Base-by-base conservation (phyloP, 371 early-diverging fungal genomes). In the Rhizomucor pusillus region DNA sequence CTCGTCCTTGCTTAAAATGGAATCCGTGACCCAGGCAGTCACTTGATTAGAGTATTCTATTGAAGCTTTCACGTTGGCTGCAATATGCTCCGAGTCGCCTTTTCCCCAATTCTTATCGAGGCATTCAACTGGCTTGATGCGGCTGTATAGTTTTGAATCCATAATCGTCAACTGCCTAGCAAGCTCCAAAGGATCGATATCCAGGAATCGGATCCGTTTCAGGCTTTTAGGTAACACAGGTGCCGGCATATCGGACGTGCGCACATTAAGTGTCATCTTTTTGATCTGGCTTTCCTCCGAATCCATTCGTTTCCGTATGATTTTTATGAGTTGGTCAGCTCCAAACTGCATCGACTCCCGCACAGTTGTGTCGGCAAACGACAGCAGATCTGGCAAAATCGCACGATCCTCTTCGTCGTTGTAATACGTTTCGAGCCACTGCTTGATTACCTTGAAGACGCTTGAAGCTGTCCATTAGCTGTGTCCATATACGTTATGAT, bases 401-500 rank as follows among this genome's bases (percentile, higher is more conserved):
- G 36, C 65, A 14, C 67, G 56, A 48, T 88, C 90, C 54, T 87
- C 81, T 57, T 87, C 87, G 56, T 94, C 93, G 13, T 87, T 73
- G 75, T 88, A 94, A 63, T 88, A 88, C 45, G 77, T 76, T 57
- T 95, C 95, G 6, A 97, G 74, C 98, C 98, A 97, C 9, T 82
- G 80, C 59, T 94, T 93, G 64, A 94, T 86, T 9, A 94, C 84
- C 63, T 93, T 94, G 67, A 87, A 90, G 2, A 97, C 95, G n/a
- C 82, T 75, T 45, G 29, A 10, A 18, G 23, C 14, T 40, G 39
- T 1, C 9, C 29, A 22, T 18, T 12, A 16, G 13, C 35, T 50
- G 11, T 50, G 14, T 50, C 35, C 19, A n/a, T 29, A 44, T 7
- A 7, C 7, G 12, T 14, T 44, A 44, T 44, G 1, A 14, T 12